Base-by-base conservation (phyloP, 2,329 filamentous ascomycete species). In the Escovopsis sp. region DNA sequence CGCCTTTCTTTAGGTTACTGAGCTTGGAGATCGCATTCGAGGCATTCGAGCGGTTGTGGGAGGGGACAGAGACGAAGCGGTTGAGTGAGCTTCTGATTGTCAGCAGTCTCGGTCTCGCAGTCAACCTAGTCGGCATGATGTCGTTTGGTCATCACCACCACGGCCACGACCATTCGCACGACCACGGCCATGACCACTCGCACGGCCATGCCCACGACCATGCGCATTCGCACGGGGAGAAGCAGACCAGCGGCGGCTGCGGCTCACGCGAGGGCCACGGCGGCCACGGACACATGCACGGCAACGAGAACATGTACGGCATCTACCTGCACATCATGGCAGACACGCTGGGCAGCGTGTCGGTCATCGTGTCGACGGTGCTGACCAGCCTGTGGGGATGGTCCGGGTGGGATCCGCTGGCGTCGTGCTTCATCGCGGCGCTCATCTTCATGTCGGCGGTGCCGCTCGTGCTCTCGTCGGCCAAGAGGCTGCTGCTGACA, bases 261-360 rank as follows among this genome's bases (percentile, higher is more conserved):
- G 33, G 30, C 26, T 44, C 43, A 15, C 40, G 41, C 11, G 15
- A 30, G n/a, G 37, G 46, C 48, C 58, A 51, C 45, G 47, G 30
- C 53, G 46, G 48, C 47, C 59, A 53, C 44, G 48, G 23, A 50
- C 64, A 57, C 45, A 50, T 55, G n/a, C 82, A 88, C 54, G 82
- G 86, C 47, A 94, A 94, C 59, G 91, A 98, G 54, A 98, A 98
- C 57, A 95, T 98, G 88, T 66, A 91, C 53, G 91, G 91, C 11
- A 96, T 98, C 50, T 98, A 94, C 61, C 69, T 98, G 18, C 91
- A 98, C 56, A 85, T 98, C 40, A 71, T 96, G 26, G 91, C 91
- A 6, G 91, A 98, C 58, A 94, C 91, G 0, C 77, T 96, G 28
- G 91, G 91, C 26, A 95, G 88, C 43, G 83, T 88, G 1, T 91